These are phyloP conservation scores for Talaromyces albobiverticillius DNA, from an alignment of 2,329 filamentous ascomycete genomes.

Conservation along the genomic window DNA sequence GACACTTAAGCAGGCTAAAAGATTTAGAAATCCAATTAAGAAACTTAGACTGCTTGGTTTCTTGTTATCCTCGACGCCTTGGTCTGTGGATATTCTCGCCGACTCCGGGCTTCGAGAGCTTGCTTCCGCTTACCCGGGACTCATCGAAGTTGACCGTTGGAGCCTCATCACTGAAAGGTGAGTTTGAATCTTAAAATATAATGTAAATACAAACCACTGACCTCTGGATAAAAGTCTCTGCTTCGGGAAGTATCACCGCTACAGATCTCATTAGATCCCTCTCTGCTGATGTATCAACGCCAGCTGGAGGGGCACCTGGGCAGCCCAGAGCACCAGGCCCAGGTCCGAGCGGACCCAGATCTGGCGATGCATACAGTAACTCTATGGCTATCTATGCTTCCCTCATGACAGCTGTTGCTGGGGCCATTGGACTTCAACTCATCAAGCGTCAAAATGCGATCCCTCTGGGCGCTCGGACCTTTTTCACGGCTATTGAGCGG, in stretches of 20 bases:
- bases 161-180: constrained; percentile 33
- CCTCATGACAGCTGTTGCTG: constrained; percentile 39
- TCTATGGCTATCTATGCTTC: constrained; percentile 37
- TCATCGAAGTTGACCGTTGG: constrained; percentile 30
- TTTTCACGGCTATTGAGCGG: constrained; percentile 35
- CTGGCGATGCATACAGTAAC: constrained; percentile 29
- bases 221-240: constrained; percentile 26
- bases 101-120: constrained; percentile 35
- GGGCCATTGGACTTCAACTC: constrained; percentile 35
- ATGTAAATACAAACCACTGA: constrained; percentile 1
- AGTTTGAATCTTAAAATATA: constrained; percentile 7
- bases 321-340: constrained; percentile 24
- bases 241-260: constrained; percentile 33
- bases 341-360: constrained; percentile 23
- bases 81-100: constrained; percentile 42
- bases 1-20: constrained; percentile 38
- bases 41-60: constrained; percentile 35
- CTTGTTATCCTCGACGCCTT: constrained; percentile 35
- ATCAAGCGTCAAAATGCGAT: constrained; percentile 34
- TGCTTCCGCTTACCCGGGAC: constrained; percentile 27
- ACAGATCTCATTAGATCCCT: constrained; percentile 36
- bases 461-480: constrained; percentile 39
- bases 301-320: constrained; percentile 19
- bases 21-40: constrained; percentile 36
- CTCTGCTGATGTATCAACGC: constrained; percentile 27